A percentile compares a stretch with the other conserved stretches of the same genome.
Evolutionary conservation across 139 green algal genomes (phyloP).

Genomic region (Chlamydomonas schloesseri): DNA sequence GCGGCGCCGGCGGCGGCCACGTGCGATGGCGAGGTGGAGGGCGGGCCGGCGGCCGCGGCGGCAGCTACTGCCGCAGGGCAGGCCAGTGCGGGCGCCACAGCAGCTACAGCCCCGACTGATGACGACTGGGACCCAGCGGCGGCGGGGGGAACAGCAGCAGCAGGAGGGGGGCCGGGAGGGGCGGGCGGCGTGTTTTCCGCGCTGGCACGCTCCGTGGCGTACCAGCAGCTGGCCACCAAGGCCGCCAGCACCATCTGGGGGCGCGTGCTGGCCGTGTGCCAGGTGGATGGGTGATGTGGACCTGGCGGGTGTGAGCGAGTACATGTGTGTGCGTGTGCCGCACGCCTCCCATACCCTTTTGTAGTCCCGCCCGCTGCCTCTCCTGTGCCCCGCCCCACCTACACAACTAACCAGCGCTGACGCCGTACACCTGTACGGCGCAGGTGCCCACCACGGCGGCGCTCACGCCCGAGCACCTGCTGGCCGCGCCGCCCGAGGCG

Average conservation of each 20-base stretch:
- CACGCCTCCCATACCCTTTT: too few species aligned
- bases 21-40: neutral
- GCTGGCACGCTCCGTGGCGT: constrained; percentile 21
- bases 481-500: neutral
- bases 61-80: neutral
- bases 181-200: constrained; percentile 5
- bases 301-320: too few species aligned
- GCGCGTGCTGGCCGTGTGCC: neutral
- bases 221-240: constrained; percentile 31
- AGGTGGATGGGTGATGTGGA: neutral
- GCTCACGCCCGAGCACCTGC: neutral
- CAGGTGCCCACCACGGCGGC: neutral
- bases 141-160: neutral
- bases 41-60: neutral
- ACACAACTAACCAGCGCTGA: neutral
- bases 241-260: constrained; percentile 29
- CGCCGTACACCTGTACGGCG: neutral
- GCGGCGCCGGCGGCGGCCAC: neutral
- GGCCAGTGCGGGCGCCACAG: too few species aligned
- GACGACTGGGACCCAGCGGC: neutral
- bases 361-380: too few species aligned
- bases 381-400: too few species aligned
- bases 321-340: too few species aligned
- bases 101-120: neutral
- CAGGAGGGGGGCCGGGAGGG: neutral